These are phyloP conservation scores for Paramecium caudatum DNA, from an alignment of 73 alveolate species.

Conservation along the genomic window DNA sequence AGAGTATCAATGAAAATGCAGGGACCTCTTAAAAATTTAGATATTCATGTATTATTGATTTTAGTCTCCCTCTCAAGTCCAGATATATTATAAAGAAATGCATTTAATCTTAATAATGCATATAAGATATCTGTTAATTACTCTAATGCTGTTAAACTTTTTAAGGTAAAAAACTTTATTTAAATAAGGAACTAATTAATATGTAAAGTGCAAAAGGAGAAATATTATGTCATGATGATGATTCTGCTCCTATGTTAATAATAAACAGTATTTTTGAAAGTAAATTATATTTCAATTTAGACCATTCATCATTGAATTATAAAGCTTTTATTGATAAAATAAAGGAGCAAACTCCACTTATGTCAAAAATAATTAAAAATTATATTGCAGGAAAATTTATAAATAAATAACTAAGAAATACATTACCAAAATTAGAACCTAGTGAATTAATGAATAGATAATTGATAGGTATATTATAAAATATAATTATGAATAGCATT, in stretches of 20 bases:
- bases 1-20: slow-evolving; percentile 42
- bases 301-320: slow-evolving; percentile 24
- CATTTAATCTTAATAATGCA: slow-evolving; percentile 3
- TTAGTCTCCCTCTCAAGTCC: slow-evolving; percentile 17
- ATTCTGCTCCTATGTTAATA: slow-evolving; percentile 44
- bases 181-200: slow-evolving; percentile 20
- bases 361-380: slow-evolving; percentile 2
- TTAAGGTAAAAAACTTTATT: background rate
- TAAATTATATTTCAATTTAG: background rate
- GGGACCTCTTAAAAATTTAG: background rate
- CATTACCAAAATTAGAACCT: background rate
- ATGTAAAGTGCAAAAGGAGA: slow-evolving; percentile 50
- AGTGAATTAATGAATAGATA: slow-evolving; percentile 53
- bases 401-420: background rate
- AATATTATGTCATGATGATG: slow-evolving; percentile 55
- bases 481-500: background rate
- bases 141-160: slow-evolving; percentile 42
- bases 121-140: slow-evolving; percentile 30
- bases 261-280: slow-evolving; percentile 49
- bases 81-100: slow-evolving; percentile 5
- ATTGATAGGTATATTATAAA: slow-evolving; percentile 1
- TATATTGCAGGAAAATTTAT: slow-evolving; percentile 32
- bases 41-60: background rate
- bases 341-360: background rate
- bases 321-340: slow-evolving; percentile 12